phyloP scores from a whole-genome alignment of 2,329 filamentous ascomycete genomes.

The Westerdykella aurantiaca region DNA sequence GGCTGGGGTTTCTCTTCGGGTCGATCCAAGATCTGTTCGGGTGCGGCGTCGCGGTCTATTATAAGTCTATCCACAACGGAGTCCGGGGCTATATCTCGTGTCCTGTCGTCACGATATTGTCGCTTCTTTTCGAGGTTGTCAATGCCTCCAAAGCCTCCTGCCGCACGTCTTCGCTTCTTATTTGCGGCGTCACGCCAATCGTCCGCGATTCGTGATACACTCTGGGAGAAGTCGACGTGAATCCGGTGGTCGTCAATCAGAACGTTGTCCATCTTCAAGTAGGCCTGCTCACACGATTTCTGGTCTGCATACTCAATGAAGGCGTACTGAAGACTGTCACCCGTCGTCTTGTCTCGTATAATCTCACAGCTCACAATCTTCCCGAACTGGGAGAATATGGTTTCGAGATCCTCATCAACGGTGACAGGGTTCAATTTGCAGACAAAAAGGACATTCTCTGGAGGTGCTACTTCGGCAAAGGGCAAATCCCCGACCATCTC shows the following conservation, averaged over 20 bases:
- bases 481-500: constrained; percentile 98
- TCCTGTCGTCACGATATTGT: constrained; percentile 57
- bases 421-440: constrained; percentile 98
- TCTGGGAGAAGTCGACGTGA: constrained; percentile 97
- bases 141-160: constrained; percentile 81
- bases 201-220: constrained; percentile 78
- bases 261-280: constrained; percentile 98
- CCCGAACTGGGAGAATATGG: constrained; percentile 96
- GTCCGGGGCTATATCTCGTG: constrained; percentile 26
- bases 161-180: constrained; percentile 61
- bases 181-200: constrained; percentile 85
- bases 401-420: constrained; percentile 84
- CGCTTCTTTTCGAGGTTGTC: constrained; percentile 80
- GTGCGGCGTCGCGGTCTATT: constrained; percentile 18
- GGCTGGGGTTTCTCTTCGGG: constrained; percentile 12
- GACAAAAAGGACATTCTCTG: constrained; percentile 94
- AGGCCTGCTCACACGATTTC: constrained; percentile 86
- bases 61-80: constrained; percentile 30
- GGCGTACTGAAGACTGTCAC: constrained; percentile 92
- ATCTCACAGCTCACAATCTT: constrained; percentile 94
- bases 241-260: constrained; percentile 96
- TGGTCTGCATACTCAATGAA: constrained; percentile 97
- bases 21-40: constrained; percentile 8
- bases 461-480: constrained; percentile 94
- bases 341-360: constrained; percentile 87